Evolutionary conservation across 2,329 filamentous ascomycete species (phyloP).

Genomic region (Xylariaceae sp.): DNA sequence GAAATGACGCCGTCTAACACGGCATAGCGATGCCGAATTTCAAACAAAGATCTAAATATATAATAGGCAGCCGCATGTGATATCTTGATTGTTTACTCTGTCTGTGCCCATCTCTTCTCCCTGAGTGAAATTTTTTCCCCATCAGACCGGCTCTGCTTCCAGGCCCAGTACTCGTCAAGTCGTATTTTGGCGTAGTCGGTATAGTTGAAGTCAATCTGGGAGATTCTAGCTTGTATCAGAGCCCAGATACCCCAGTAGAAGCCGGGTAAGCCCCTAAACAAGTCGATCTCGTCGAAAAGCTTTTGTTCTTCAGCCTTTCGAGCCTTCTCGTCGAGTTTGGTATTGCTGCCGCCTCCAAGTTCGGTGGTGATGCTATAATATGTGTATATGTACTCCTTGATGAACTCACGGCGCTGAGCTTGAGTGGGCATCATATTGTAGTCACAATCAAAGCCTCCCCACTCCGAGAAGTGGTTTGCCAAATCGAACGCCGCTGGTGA

Average conservation of each 20-base stretch:
- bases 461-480: conserved; percentile 97
- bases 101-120: conserved; percentile 74
- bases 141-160: conserved; percentile 59
- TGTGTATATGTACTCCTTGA: conserved; percentile 74
- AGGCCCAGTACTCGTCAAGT: conserved; percentile 88
- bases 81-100: conserved; percentile 25
- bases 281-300: conserved; percentile 77
- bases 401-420: conserved; percentile 72
- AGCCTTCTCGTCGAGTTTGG: conserved; percentile 44
- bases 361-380: conserved; percentile 56
- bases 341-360: conserved; percentile 24
- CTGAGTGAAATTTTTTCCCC: conserved; percentile 54
- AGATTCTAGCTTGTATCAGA: conserved; percentile 89
- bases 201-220: conserved; percentile 95
- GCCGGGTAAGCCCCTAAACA: conserved; percentile 83
- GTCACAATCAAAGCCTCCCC: conserved; percentile 96
- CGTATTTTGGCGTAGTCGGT: conserved; percentile 82
- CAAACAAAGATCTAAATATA: no score
- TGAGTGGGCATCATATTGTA: conserved; percentile 76
- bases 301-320: conserved; percentile 66
- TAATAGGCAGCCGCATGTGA: not conserved
- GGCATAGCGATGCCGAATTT: no score
- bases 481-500: conserved; percentile 95
- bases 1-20: not conserved
- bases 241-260: conserved; percentile 95